Conservation (phyloP, 2,329 filamentous ascomycete genomes). For the Diplodia sapinea region DNA sequence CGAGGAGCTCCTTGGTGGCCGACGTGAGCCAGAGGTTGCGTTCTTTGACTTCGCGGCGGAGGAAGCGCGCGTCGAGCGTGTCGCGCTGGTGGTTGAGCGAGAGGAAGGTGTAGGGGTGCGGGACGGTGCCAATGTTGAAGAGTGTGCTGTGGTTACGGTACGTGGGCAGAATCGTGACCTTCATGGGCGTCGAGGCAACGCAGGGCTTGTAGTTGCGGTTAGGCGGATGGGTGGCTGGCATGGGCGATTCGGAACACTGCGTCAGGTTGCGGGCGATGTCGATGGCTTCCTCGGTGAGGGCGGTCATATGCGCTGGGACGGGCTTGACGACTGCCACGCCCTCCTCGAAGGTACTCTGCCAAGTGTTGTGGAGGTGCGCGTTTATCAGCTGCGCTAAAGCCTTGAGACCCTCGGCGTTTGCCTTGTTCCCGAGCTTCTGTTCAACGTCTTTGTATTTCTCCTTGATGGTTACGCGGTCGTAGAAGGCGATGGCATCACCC, state of each 20-base stretch:
- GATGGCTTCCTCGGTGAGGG: constrained; percentile 71
- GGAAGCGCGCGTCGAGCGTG: constrained; percentile 49
- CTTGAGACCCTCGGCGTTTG: constrained; percentile 65
- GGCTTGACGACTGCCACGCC: constrained; percentile 86
- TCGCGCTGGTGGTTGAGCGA: constrained; percentile 66
- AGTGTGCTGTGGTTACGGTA: constrained; percentile 74
- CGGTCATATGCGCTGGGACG: constrained; percentile 73
- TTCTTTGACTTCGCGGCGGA: constrained; percentile 65
- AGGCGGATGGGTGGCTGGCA: constrained; percentile 81
- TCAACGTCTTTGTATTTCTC: constrained; percentile 71
- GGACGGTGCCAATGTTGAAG: constrained; percentile 86
- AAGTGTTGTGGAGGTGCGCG: constrained; percentile 81
- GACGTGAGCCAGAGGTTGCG: constrained; percentile 81
- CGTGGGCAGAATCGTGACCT: constrained; percentile 67
- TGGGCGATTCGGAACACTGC: constrained; percentile 74
- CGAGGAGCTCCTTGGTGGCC: constrained; percentile 72
- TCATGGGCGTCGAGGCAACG: constrained; percentile 56
- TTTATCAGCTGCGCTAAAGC: constrained; percentile 78
- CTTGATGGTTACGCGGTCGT: constrained; percentile 68
- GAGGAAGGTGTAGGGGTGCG: constrained; percentile 86
- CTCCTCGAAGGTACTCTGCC: constrained; percentile 73
- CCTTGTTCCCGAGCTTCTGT: constrained; percentile 62
- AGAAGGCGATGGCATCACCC: constrained; percentile 73
- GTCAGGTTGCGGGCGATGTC: constrained; percentile 77
- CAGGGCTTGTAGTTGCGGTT: constrained; percentile 81